Evolutionary conservation across 2,329 filamentous ascomycete genomes (phyloP).

Genomic region (Eutypa lata): DNA sequence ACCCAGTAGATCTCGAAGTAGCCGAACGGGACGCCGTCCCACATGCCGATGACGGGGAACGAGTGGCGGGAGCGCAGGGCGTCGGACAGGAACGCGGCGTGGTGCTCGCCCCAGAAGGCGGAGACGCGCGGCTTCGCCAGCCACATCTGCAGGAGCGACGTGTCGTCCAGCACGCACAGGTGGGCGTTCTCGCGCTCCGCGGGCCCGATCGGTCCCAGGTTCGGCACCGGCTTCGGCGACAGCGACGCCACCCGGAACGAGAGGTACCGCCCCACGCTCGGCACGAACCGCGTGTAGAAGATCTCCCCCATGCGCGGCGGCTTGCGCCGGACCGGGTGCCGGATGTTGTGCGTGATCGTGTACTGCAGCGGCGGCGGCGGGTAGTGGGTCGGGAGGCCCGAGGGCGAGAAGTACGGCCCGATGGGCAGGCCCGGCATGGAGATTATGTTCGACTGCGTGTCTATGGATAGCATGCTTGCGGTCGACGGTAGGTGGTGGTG

Average conservation of each 20-base stretch:
- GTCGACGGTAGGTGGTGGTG: constrained; percentile 8
- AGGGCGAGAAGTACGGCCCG: constrained; percentile 77
- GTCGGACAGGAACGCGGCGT: constrained; percentile 63
- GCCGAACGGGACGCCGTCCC: constrained; percentile 92
- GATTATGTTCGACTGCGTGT: constrained; percentile 30
- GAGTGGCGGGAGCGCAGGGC: constrained; percentile 68
- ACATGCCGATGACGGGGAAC: constrained; percentile 88
- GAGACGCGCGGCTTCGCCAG: constrained; percentile 82
- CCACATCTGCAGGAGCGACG: constrained; percentile 73
- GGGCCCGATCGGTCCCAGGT: constrained; percentile 56
- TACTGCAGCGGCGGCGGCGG: constrained; percentile 82
- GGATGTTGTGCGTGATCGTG: constrained; percentile 70
- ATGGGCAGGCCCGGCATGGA: constrained; percentile 39
- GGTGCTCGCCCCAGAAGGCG: constrained; percentile 75
- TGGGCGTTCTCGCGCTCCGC: constrained; percentile 37
- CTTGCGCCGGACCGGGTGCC: constrained; percentile 84
- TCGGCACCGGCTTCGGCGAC: constrained; percentile 59
- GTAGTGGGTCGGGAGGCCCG: constrained; percentile 87
- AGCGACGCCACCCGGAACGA: constrained; percentile 82
- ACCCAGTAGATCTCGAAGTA: constrained; percentile 99
- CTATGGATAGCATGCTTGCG: constrained; percentile 35
- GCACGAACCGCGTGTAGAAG: constrained; percentile 86
- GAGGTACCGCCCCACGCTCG: constrained; percentile 77
- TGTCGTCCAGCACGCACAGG: constrained; percentile 48
- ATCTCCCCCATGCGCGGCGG: constrained; percentile 86